Conservation (phyloP, 345 rosid species). For the Salix caprea region DNA sequence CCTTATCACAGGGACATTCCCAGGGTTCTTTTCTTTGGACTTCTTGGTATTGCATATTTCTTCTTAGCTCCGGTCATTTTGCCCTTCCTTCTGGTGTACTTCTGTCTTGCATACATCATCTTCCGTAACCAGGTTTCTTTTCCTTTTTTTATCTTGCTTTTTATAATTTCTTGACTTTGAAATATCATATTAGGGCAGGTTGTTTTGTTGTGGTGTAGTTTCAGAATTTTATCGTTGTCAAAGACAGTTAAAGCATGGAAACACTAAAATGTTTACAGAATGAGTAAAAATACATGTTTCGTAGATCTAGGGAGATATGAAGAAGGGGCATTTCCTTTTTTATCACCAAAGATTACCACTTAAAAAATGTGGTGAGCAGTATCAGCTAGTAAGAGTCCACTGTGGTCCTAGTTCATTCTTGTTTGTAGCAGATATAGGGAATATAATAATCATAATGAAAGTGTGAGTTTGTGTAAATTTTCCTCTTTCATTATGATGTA, state of each 20-base stretch:
- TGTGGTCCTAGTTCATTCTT: background rate
- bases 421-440: background rate
- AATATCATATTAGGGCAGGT: background rate
- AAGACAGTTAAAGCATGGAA: background rate
- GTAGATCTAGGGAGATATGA: background rate
- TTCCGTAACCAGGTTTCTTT: conserved; percentile 73
- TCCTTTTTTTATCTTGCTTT: background rate
- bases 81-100: conserved; percentile 82
- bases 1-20: conserved; percentile 82
- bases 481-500: background rate
- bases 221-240: too few species aligned
- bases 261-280: background rate
- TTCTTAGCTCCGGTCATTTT: conserved; percentile 88
- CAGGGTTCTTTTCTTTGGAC: conserved; percentile 78
- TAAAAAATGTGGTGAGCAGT: background rate
- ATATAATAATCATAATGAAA: background rate
- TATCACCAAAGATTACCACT: background rate
- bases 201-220: background rate
- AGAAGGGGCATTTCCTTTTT: background rate
- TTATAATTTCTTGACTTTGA: background rate
- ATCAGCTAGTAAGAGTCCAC: background rate
- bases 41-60: conserved; percentile 87
- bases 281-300: background rate
- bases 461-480: background rate
- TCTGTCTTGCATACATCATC: conserved; percentile 75